A percentile compares a stretch with the other conserved stretches of the same genome.
Evolutionary conservation across 2,329 filamentous ascomycete species (phyloP).

Genomic region (Exophiala sp.): DNA sequence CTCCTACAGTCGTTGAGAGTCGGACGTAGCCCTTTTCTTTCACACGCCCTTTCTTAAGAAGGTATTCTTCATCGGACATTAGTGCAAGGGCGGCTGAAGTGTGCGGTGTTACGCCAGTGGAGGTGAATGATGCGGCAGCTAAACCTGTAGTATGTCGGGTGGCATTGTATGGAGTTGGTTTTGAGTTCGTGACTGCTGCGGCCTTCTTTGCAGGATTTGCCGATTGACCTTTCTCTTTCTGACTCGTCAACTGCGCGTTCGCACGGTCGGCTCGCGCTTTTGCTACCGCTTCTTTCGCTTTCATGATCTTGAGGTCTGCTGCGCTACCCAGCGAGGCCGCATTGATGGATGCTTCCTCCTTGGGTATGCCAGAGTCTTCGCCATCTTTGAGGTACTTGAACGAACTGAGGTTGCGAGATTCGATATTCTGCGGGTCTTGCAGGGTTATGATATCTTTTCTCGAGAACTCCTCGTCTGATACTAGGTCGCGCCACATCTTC

Average conservation of each 20-base stretch:
- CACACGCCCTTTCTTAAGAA: constrained; percentile 84
- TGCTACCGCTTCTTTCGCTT: constrained; percentile 90
- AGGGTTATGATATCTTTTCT: constrained; percentile 92
- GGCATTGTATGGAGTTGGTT: constrained; percentile 68
- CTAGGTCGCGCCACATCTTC: constrained; percentile 90
- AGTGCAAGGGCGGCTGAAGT: constrained; percentile 83
- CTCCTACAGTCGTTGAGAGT: constrained; percentile 80
- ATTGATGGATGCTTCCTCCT: constrained; percentile 75
- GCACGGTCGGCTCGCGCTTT: constrained; percentile 74
- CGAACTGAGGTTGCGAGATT: constrained; percentile 73
- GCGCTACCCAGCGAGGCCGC: constrained; percentile 72
- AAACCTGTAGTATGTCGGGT: constrained; percentile 86
- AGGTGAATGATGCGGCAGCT: constrained; percentile 91
- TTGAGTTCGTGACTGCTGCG: constrained; percentile 25
- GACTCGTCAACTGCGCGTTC: constrained; percentile 13
- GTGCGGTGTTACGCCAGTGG: constrained; percentile 86
- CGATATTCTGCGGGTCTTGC: constrained; percentile 90
- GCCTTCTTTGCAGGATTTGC: constrained; percentile 25
- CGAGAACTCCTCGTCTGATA: constrained; percentile 81
- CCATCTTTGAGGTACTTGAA: constrained; percentile 91
- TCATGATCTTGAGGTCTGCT: constrained; percentile 67
- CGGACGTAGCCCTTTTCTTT: constrained; percentile 88
- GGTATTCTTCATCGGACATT: constrained; percentile 91
- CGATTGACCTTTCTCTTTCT: constrained; percentile 6
- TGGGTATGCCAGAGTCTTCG: constrained; percentile 60